These are phyloP conservation scores for Nadsonia starkeyi-henricii DNA, from an alignment of 1,139 yeast species.

Conservation along the genomic window DNA sequence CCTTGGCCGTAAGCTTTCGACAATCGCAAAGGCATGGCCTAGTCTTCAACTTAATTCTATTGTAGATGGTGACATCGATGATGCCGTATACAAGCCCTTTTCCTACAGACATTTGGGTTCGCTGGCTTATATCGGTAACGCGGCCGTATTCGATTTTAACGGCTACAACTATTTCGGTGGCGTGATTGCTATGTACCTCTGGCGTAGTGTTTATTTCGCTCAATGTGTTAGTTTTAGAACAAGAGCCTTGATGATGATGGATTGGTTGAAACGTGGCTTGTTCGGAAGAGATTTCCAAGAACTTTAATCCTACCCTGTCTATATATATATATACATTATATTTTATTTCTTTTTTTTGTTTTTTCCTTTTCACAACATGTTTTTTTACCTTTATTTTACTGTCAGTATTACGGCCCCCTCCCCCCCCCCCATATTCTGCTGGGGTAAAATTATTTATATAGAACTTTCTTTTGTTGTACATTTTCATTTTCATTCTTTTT, in stretches of 20 bases:
- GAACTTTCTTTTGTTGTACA: too few species aligned
- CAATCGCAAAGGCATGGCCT: slow-evolving; percentile 29
- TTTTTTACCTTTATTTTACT: too few species aligned
- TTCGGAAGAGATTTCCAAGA: slow-evolving; percentile 40
- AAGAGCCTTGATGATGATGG: slow-evolving; percentile 43
- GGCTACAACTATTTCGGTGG: slow-evolving; percentile 48
- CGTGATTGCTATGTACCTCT: slow-evolving; percentile 46
- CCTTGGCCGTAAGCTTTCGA: slow-evolving; percentile 40
- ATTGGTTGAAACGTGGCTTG: slow-evolving; percentile 49
- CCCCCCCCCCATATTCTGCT: too few species aligned
- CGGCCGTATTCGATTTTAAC: slow-evolving; percentile 44
- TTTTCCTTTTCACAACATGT: too few species aligned
- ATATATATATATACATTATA: too few species aligned
- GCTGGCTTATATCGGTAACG: slow-evolving; percentile 48
- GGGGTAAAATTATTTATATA: too few species aligned
- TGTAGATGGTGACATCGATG: slow-evolving; percentile 38
- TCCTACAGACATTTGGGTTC: slow-evolving; percentile 46
- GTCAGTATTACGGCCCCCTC: too few species aligned
- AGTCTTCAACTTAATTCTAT: slow-evolving; percentile 26
- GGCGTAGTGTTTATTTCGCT: slow-evolving; percentile 55
- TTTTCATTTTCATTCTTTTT: too few species aligned
- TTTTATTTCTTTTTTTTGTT: too few species aligned
- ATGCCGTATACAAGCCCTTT: slow-evolving; percentile 40
- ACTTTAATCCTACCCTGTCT: too few species aligned
- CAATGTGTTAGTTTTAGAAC: slow-evolving; percentile 48